Base-by-base conservation (phyloP, 2,329 filamentous ascomycete genomes). In the Alternaria hordeiaustralica region DNA sequence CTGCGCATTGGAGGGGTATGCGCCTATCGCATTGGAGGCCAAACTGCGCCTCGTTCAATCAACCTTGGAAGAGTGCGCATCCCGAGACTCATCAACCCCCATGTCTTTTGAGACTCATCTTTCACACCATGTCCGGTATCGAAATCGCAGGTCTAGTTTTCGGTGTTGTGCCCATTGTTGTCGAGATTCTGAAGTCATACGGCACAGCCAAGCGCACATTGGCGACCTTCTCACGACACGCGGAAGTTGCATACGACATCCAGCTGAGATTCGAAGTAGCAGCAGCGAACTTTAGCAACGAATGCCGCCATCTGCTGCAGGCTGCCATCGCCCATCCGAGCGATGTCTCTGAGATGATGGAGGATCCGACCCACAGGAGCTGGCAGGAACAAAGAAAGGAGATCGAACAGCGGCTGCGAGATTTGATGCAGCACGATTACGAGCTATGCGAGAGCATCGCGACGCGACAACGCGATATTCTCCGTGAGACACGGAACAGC, bases 321-420 rank as follows among this genome's bases (percentile, higher is more conserved):
- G 43, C 56, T 3, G 41, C 62, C 15, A 59, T 67, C 15, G 49
- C 53, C 11, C 20, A 65, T 50, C 41, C 47, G 12, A n/a, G 36
- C n/a, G 60, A 68, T 11, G 36, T 61, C 13, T 59, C 60, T 10
- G 53, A 64, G 26, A 64, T 64, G 61, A 61, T 64, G 12, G 18
- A 49, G 49, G 28, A 58, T 15, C 61, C 51, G 18, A 53, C 30
- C 10, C 49, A 64, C 18, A 58, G 25, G 12, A 43, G 44, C 20
- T 64, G 66, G 66, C 59, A 61, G 33, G 58, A 62, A 20, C 49
- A 51, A 51, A 11, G 49, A 8, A 30, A 25, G 15, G 33, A 57
- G 12, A 60, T 59, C 10, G 64, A 61, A 28, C 25, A 60, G 26
- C 54, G 61, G 28, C 45, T 66, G 21, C 61, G 51, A 21, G 25